phyloP scores from a whole-genome alignment of 2,329 filamentous ascomycete genomes.

The Metarhizium sp. region DNA sequence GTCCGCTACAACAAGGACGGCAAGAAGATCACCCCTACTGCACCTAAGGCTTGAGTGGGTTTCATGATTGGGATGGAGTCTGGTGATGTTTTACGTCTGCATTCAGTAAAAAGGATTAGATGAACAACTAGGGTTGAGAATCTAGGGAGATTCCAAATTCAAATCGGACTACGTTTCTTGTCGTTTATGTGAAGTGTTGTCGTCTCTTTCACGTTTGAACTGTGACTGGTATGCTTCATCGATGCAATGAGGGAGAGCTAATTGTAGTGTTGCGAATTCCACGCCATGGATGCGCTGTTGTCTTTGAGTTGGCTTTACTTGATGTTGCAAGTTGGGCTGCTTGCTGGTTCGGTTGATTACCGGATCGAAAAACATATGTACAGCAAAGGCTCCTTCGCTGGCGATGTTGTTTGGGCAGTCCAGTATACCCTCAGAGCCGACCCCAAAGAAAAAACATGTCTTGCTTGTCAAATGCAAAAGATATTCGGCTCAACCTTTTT shows the following conservation, averaged over 20 bases:
- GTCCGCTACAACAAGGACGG: constrained; percentile 99
- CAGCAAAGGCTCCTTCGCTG: too few species aligned
- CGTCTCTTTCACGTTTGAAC: neutral
- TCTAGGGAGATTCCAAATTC: constrained; percentile 12
- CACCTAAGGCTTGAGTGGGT: constrained; percentile 28
- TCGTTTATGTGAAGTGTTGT: constrained; percentile 6
- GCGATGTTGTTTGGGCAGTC: too few species aligned
- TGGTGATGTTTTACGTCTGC: constrained; percentile 26
- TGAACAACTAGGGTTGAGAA: constrained; percentile 24
- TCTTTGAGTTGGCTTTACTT: too few species aligned
- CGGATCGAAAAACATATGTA: too few species aligned
- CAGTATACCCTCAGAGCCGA: too few species aligned
- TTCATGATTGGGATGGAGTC: constrained; percentile 26
- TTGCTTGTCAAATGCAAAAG: too few species aligned
- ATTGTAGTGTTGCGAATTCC: neutral
- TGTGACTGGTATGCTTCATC: neutral
- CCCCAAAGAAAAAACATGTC: too few species aligned
- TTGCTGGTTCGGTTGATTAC: too few species aligned
- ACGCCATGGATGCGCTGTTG: too few species aligned
- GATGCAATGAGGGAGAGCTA: neutral
- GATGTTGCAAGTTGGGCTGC: too few species aligned
- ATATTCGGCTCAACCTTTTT: too few species aligned
- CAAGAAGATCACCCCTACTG: constrained; percentile 94
- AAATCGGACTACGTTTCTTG: constrained; percentile 15
- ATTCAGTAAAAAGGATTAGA: constrained; percentile 26